Base-by-base conservation (phyloP, 2,329 filamentous ascomycete genomes). In the Aspergillus hiratsukae region DNA sequence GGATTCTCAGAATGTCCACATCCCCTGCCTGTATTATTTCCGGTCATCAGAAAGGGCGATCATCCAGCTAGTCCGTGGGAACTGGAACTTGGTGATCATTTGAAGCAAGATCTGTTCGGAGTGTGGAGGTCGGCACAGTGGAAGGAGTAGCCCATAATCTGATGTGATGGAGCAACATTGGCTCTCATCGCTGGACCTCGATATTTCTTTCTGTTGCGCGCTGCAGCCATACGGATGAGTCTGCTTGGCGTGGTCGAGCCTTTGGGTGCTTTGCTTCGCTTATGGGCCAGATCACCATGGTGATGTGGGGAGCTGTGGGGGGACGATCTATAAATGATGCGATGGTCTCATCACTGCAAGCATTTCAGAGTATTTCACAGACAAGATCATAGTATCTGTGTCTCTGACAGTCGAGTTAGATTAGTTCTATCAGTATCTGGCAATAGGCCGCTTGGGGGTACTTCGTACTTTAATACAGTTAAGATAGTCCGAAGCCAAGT, bases 1-100 rank as follows among this genome's bases (percentile, higher is more conserved):
- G 59, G 41, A 63, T 63, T n/a, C 61, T 57, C n/a, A 64, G 52
- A 31, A 55, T 17, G 2, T 48, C 49, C 10, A 63, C 58, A 0
- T 57, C 57, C 3, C 41, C 59, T 14, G 48, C 17, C 6, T 59
- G 57, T 5, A 64, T 53, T 5, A 64, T 53, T 27, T 54, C 45
- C 60, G 58, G 49, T 61, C 57, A 37, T 61, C 59, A 14, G 11
- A 14, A 7, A 17, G 31, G 31, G 31, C 6, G 2, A 17, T 37
- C 14, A 37, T 17, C 14, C 14, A 37, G 31, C 6, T 37, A 17
- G 31, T 14, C 10, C 14, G 31, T 17, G 14, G 31, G 14, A 17
- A 37, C 17, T 17, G 14, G 11, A 17, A 17, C 14, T 37, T 17
- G 31, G 5, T 7, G 5, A 37, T 7, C 14, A 37, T 17, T 7